Percentiles rank a stretch among this genome's conserved stretches.
These are phyloP conservation scores for Apiotrichum mycotoxinovorans DNA, from an alignment of 1,284 basidiomycete genomes.

Conservation along the genomic window DNA sequence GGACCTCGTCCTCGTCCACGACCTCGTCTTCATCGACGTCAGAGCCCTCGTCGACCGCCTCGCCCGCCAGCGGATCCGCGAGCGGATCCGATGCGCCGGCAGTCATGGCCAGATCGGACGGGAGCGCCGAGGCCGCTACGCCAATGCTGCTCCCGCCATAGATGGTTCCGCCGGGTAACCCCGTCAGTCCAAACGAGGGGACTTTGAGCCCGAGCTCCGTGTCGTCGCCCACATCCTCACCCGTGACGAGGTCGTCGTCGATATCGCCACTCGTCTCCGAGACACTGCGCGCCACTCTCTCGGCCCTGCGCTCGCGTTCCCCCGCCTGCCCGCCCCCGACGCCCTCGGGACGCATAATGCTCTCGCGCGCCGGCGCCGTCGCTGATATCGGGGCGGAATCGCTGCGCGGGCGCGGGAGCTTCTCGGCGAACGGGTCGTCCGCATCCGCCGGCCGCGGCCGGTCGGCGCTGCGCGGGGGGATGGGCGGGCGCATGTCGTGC, in stretches of 20 bases:
- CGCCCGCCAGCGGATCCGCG: conserved; percentile 15
- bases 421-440: conserved; percentile 13
- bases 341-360: conserved; percentile 11
- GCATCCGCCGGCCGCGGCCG: conserved; percentile 12
- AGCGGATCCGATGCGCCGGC: conserved; percentile 17
- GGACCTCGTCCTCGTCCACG: conserved; percentile 24
- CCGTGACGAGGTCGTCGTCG: conserved; percentile 51
- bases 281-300: conserved; percentile 19
- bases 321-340: background rate
- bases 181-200: background rate
- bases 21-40: conserved; percentile 36
- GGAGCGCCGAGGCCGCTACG: conserved; percentile 16
- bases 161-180: conserved; percentile 52
- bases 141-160: conserved; percentile 49
- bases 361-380: conserved; percentile 14
- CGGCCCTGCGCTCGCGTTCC: too few relatives aligned
- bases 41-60: conserved; percentile 37
- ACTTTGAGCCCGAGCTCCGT: conserved; percentile 44
- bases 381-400: conserved; percentile 32
- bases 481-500: conserved; percentile 11
- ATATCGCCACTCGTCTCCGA: conserved; percentile 5
- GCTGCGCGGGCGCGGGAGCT: conserved; percentile 31
- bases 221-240: conserved; percentile 41
- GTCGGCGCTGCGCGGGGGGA: conserved; percentile 15
- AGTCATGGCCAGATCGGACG: conserved; percentile 24